phyloP scores from a whole-genome alignment of 1,284 basidiomycete species.

The Trichosporon sp. region DNA sequence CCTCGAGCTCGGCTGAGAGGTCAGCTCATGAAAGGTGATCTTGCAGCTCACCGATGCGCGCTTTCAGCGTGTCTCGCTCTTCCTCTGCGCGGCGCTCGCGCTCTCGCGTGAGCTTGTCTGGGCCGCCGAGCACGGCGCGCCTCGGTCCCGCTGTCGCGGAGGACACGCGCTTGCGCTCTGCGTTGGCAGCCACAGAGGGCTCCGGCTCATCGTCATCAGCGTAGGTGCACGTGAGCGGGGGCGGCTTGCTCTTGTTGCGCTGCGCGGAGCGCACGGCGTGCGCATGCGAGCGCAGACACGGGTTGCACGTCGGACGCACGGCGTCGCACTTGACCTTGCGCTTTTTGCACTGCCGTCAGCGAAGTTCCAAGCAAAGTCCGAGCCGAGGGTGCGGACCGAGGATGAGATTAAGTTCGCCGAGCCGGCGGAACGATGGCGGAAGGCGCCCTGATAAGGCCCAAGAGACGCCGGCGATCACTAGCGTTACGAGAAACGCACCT shows the following conservation, averaged over 20 bases:
- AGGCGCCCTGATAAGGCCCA: not conserved
- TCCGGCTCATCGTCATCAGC: slow-evolving; percentile 23
- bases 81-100: slow-evolving; percentile 27
- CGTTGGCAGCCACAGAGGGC: not conserved
- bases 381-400: not conserved
- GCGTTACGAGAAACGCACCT: slow-evolving; percentile 13
- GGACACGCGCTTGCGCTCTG: slow-evolving; percentile 12
- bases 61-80: slow-evolving; percentile 29
- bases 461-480: not conserved
- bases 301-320: slow-evolving; percentile 38
- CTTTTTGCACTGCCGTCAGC: slow-evolving; percentile 39
- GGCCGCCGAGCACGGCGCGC: slow-evolving; percentile 12
- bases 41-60: slow-evolving; percentile 25
- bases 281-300: slow-evolving; percentile 44
- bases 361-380: not conserved
- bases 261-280: slow-evolving; percentile 43
- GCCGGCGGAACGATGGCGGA: not conserved
- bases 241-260: slow-evolving; percentile 31
- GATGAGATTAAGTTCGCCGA: not conserved
- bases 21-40: not conserved
- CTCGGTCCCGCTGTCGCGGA: slow-evolving; percentile 4
- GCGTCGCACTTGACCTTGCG: slow-evolving; percentile 47
- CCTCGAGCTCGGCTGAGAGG: slow-evolving; percentile 38
- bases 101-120: slow-evolving; percentile 20
- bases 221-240: slow-evolving; percentile 35